phyloP scores from a whole-genome alignment of 2,329 filamentous ascomycete species.

The Colletotrichum magnum region DNA sequence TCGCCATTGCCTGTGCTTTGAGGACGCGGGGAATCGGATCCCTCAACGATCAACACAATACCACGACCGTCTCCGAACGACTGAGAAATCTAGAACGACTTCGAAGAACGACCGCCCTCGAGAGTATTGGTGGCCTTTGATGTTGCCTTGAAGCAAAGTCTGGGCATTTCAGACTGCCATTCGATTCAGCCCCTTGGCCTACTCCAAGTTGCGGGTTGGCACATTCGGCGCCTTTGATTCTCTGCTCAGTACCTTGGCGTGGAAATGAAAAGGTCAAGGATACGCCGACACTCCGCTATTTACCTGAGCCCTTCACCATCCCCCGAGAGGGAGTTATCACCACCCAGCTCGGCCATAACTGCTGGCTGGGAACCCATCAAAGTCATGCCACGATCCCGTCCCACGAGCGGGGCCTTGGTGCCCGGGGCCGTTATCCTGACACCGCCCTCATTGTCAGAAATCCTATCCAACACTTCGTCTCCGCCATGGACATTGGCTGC shows the following conservation, averaged over 20 bases:
- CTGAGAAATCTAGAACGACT: neutral
- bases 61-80: too few species aligned
- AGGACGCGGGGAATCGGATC: too few species aligned
- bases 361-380: constrained; percentile 60
- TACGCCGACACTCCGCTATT: constrained; percentile 60
- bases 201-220: constrained; percentile 10
- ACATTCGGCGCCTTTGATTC: constrained; percentile 7
- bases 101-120: neutral
- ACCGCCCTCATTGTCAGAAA: constrained; percentile 84
- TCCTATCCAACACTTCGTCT: constrained; percentile 86
- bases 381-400: constrained; percentile 64
- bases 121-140: constrained; percentile 5
- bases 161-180: constrained; percentile 19
- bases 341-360: constrained; percentile 58
- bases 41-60: too few species aligned
- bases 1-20: too few species aligned
- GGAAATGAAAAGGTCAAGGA: constrained; percentile 63
- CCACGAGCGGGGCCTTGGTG: constrained; percentile 62
- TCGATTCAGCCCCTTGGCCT: neutral
- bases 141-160: constrained; percentile 11
- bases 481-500: constrained; percentile 92
- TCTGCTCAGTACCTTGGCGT: constrained; percentile 31
- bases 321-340: constrained; percentile 57
- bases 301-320: constrained; percentile 58
- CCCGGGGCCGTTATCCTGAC: constrained; percentile 56